phyloP scores from a whole-genome alignment of 257 asterid genomes.

The Solanum verrucosum region DNA sequence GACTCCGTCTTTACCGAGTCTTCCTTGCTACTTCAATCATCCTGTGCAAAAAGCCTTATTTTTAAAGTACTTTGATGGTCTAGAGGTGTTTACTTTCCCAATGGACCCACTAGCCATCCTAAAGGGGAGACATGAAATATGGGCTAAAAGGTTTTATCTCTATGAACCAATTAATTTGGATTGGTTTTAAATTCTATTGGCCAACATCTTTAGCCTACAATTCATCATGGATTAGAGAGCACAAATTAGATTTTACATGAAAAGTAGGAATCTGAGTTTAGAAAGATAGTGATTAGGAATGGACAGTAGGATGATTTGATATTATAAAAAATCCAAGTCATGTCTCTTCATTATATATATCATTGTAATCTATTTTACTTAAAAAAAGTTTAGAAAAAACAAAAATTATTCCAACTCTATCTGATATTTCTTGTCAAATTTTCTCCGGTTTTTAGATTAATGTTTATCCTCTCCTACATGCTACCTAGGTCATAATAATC shows the following conservation, averaged over 20 bases:
- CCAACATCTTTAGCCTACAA: constrained; percentile 10
- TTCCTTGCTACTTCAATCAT: constrained; percentile 27
- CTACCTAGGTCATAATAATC: constrained; percentile 17
- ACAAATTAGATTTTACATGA: constrained; percentile 7
- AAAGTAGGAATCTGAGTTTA: constrained; percentile 9
- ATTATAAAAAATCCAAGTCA: neutral
- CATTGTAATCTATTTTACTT: neutral
- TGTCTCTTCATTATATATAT: neutral
- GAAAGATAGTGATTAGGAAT: constrained; percentile 5
- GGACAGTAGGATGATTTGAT: constrained; percentile 6
- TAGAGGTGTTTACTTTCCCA: neutral
- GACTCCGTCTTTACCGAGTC: neutral
- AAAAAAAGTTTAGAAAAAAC: neutral
- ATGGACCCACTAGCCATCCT: constrained; percentile 33
- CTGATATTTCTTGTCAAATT: constrained; percentile 44
- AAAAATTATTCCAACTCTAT: neutral
- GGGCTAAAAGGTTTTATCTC: constrained; percentile 54
- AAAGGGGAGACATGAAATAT: constrained; percentile 46
- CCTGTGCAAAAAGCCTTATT: constrained; percentile 19
- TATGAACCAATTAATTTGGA: constrained; percentile 30
- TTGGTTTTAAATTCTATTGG: constrained; percentile 8
- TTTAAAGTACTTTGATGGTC: constrained; percentile 29
- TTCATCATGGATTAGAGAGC: constrained; percentile 27
- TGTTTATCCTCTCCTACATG: constrained; percentile 25
- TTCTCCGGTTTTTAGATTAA: constrained; percentile 17